phyloP scores from a whole-genome alignment of 2,329 filamentous ascomycete species.

The Ilyonectria sp. region DNA sequence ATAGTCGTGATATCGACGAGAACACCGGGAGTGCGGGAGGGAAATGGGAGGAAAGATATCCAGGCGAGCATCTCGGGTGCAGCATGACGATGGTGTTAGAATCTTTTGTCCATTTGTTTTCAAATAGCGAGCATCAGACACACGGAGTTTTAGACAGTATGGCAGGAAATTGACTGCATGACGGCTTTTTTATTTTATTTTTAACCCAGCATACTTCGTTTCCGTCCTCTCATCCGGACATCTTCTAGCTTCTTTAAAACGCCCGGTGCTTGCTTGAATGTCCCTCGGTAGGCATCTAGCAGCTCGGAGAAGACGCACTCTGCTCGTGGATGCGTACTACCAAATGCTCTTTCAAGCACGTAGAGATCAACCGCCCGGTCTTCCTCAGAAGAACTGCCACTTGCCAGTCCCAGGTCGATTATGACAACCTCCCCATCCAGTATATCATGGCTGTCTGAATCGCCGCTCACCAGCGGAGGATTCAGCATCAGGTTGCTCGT shows the following conservation, averaged over 20 bases:
- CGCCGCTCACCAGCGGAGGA: conserved; percentile 41
- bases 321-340: conserved; percentile 91
- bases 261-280: conserved; percentile 80
- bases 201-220: conserved; percentile 96
- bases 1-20: conserved; percentile 49
- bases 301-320: conserved; percentile 83
- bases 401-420: conserved; percentile 95
- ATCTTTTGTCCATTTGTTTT: conserved; percentile 42
- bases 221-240: conserved; percentile 92
- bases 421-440: conserved; percentile 84
- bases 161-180: conserved; percentile 46
- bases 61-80: conserved; percentile 33
- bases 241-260: conserved; percentile 90
- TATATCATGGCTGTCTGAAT: conserved; percentile 39
- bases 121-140: conserved; percentile 54
- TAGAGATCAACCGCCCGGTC: conserved; percentile 97
- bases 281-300: conserved; percentile 79
- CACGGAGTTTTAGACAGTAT: conserved; percentile 48
- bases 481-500: conserved; percentile 96
- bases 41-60: conserved; percentile 23
- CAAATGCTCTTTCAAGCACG: conserved; percentile 94
- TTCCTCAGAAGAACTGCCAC: conserved; percentile 86
- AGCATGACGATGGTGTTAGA: conserved; percentile 32
- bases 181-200: conserved; percentile 37
- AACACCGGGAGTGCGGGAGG: conserved; percentile 9